A percentile compares a stretch with the other conserved stretches of the same genome.
Evolutionary conservation across 805 yeast genomes (phyloP).

Genomic region (Zygosaccharomyces rouxii): DNA sequence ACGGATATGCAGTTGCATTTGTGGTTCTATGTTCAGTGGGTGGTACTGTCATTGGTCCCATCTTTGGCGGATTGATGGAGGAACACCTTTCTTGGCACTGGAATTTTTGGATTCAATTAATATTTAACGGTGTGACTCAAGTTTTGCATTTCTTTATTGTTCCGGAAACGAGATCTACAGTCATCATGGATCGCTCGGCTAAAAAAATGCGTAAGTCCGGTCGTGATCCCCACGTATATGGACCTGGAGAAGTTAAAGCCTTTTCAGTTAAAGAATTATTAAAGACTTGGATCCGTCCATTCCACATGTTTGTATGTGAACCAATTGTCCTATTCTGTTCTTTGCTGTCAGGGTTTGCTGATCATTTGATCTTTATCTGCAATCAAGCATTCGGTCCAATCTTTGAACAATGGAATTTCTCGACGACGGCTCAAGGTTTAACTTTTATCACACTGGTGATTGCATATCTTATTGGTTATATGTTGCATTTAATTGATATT

Average conservation of each 20-base stretch:
- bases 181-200: conserved; percentile 7
- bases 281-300: conserved; percentile 8
- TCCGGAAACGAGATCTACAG: conserved; percentile 8
- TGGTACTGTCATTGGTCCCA: conserved; percentile 10
- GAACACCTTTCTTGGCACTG: conserved; percentile 11
- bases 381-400: conserved; percentile 9
- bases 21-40: conserved; percentile 7
- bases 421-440: conserved; percentile 7
- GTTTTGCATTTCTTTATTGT: conserved; percentile 6
- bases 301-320: conserved; percentile 9
- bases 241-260: conserved; percentile 4
- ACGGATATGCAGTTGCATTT: conserved; percentile 9
- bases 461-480: conserved; percentile 5
- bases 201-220: conserved; percentile 6
- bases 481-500: conserved; percentile 3
- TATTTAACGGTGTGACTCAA: conserved; percentile 9
- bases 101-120: conserved; percentile 11
- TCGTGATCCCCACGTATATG: conserved; percentile 3
- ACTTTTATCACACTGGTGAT: conserved; percentile 7
- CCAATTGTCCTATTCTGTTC: conserved; percentile 10
- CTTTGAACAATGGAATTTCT: conserved; percentile 9
- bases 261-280: neutral
- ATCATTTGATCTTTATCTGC: conserved; percentile 11
- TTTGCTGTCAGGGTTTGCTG: conserved; percentile 9
- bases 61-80: conserved; percentile 10